Evolutionary conservation across 352 stramenopile species (phyloP).

Genomic region (Phytophthora sp.): DNA sequence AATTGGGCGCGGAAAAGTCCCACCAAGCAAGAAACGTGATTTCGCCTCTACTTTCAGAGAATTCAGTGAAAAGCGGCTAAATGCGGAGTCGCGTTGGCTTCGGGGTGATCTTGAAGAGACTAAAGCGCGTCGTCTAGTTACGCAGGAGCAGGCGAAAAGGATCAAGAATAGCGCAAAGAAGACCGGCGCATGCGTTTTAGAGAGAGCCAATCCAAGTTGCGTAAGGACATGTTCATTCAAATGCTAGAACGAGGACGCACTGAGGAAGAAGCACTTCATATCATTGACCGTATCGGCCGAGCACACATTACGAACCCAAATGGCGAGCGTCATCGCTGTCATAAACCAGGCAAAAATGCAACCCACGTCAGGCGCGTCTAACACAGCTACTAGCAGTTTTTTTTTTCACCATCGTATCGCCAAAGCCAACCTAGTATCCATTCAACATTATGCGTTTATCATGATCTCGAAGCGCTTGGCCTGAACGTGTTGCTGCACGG

Average conservation of each 20-base stretch:
- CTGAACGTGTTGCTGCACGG: background rate
- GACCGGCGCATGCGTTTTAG: background rate
- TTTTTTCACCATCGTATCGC: too few relatives aligned
- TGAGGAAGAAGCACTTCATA: background rate
- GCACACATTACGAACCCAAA: too few relatives aligned
- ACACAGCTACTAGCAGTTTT: too few relatives aligned
- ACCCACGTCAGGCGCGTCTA: too few relatives aligned
- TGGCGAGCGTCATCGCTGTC: too few relatives aligned
- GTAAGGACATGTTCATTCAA: conserved; percentile 15
- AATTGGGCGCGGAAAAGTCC: background rate
- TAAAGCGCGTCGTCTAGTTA: background rate
- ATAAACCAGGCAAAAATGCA: too few relatives aligned
- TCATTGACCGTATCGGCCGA: background rate
- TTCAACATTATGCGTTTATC: background rate
- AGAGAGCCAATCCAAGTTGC: background rate
- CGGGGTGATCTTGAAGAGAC: background rate
- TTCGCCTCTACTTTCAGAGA: conserved; percentile 11
- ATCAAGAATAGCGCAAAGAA: conserved; percentile 1
- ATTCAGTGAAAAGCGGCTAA: conserved; percentile 5
- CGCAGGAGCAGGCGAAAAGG: background rate
- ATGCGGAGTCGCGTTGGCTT: conserved; percentile 1
- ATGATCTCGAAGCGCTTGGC: background rate
- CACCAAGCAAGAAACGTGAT: conserved; percentile 7
- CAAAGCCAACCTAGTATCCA: too few relatives aligned
- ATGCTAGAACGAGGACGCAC: conserved; percentile 2